A percentile compares a stretch with the other conserved stretches of the same genome.
phyloP scores from a whole-genome alignment of 2,329 filamentous ascomycete genomes.

The Penicillium sp. region DNA sequence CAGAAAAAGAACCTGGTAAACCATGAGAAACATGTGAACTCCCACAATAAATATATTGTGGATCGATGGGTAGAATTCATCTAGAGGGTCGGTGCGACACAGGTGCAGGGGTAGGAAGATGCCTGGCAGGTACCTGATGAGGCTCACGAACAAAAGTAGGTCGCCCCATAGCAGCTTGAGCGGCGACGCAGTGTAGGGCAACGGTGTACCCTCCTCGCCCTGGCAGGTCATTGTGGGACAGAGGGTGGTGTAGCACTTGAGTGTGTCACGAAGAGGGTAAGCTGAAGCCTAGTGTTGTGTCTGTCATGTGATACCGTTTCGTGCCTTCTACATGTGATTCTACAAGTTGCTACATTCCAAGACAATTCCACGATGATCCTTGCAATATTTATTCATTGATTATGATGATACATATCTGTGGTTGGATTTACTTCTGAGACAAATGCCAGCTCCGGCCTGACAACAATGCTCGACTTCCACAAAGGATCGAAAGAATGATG shows the following conservation, averaged over 20 bases:
- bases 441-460: too few species aligned
- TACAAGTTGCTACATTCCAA: too few species aligned
- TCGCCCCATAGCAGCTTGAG: conserved; percentile 42
- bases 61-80: conserved; percentile 64
- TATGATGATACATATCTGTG: too few species aligned
- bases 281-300: neutral
- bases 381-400: too few species aligned
- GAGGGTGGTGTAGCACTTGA: too few species aligned
- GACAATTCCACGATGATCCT: too few species aligned
- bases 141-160: conserved; percentile 37
- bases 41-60: conserved; percentile 60
- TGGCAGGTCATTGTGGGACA: conserved; percentile 6
- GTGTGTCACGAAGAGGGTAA: neutral
- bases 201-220: conserved; percentile 20
- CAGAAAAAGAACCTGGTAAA: conserved; percentile 64
- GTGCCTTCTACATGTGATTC: too few species aligned
- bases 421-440: too few species aligned
- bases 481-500: too few species aligned
- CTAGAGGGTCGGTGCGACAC: conserved; percentile 55
- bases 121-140: conserved; percentile 52
- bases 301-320: conserved; percentile 6
- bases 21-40: conserved; percentile 60
- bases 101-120: conserved; percentile 62
- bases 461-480: too few species aligned
- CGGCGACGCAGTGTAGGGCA: conserved; percentile 44